Evolutionary conservation across 768 basidiomycete species (phyloP), one percentile per base, ranked within the genome.

Genomic region (Naganishia kalamii): DNA sequence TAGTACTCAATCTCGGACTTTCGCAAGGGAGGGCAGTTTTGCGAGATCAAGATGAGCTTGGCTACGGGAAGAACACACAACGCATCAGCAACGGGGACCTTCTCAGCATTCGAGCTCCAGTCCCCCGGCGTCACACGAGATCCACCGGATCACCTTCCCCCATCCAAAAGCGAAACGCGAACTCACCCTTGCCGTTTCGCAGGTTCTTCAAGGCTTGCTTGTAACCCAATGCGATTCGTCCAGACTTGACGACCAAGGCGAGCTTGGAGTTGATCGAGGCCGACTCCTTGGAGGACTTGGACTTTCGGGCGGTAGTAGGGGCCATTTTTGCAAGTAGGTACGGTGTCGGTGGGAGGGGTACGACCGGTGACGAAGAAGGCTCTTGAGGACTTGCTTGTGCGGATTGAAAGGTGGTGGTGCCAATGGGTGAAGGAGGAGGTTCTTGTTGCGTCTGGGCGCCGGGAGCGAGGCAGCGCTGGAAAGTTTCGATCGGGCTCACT

Each of bases 1-100:
- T 98, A 99, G 84, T 98, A 99, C 84, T 99, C 96, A 66, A 99
- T 85, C 84, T 99, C 96, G 67, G 94, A 97, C 81, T 96, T 96
- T 80, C 96, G 91, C 69, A 99, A 86, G 69, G 96, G 96, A 65
- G 96, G 96, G 83, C 92, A 96, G 83, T 99, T 99, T 72, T 92
- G 93, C 75, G 94, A 92, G 78, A 99, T 96, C 80, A 99, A 82
- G 78, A 99, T 88, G 72, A 99, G 90, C 83, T 96, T 98, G 81
- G 94, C 94, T 99, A 77, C 62, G 44, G 17, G 29, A 19, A 17
- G 29, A 29, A 40, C 13, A 54, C 37, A 48, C 8, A 12, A 54
- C 11, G 46, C 10, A 81, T 91, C 78, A 91, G 89, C 81, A 80
- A 80, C 85, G 88, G 88, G 89, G 89, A 91, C 90, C 90, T 94